Evolutionary conservation across 2,329 filamentous ascomycete species (phyloP).

Genomic region (Neopestalotiopsis clavispora): DNA sequence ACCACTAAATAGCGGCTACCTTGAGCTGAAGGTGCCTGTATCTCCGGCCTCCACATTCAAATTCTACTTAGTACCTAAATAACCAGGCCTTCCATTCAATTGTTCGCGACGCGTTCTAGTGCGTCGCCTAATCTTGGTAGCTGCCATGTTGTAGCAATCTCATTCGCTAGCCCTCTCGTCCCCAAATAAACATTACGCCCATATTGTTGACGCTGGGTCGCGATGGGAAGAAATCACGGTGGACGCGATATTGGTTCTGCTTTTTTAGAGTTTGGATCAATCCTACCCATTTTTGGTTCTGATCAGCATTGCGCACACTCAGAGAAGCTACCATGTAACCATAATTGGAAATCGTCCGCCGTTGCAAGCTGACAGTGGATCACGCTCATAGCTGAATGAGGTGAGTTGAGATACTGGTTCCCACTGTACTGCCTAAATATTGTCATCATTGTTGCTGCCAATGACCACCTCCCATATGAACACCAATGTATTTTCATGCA

Average conservation of each 20-base stretch:
- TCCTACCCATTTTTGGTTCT: background rate
- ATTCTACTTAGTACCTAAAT: too few relatives aligned
- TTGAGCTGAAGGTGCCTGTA: background rate
- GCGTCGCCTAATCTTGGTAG: background rate
- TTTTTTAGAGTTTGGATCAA: background rate
- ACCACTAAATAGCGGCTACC: too few relatives aligned
- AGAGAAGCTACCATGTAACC: background rate
- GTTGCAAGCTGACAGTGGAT: background rate
- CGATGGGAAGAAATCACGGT: background rate
- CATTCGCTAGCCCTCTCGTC: background rate
- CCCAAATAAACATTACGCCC: background rate
- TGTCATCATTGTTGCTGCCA: too few relatives aligned
- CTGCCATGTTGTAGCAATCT: background rate
- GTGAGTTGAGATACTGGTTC: too few relatives aligned
- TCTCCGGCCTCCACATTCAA: background rate
- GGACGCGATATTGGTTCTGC: background rate
- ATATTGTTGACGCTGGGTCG: background rate
- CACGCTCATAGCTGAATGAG: background rate
- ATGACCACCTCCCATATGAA: too few relatives aligned
- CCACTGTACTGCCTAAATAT: too few relatives aligned
- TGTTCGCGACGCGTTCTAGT: slow-evolving; percentile 1
- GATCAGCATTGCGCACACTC: background rate
- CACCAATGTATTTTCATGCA: too few relatives aligned
- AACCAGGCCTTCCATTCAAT: background rate
- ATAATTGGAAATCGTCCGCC: background rate